These are phyloP conservation scores for Lyophyllum shimeji DNA, from an alignment of 768 basidiomycete genomes.

Conservation along the genomic window DNA sequence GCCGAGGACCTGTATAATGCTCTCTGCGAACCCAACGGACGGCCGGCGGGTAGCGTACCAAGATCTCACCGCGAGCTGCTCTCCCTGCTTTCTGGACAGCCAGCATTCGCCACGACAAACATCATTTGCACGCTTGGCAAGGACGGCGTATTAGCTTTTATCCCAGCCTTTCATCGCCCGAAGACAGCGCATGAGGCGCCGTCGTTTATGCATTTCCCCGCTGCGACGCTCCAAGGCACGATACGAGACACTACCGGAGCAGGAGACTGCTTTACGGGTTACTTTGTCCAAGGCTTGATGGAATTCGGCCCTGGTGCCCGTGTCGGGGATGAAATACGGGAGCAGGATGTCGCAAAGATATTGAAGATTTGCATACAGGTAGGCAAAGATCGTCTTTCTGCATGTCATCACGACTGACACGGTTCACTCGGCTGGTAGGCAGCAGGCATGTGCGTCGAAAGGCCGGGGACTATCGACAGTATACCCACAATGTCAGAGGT, in stretches of 20 bases:
- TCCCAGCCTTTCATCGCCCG: slow-evolving; percentile 28
- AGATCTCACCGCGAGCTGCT: slow-evolving; percentile 15
- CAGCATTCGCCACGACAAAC: slow-evolving; percentile 35
- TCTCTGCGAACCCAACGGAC: slow-evolving; percentile 12
- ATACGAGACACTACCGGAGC: slow-evolving; percentile 60
- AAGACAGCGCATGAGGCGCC: slow-evolving; percentile 16
- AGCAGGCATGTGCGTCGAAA: slow-evolving; percentile 62
- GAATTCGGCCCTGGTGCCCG: slow-evolving; percentile 25
- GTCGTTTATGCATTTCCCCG: slow-evolving; percentile 41
- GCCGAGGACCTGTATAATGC: slow-evolving; percentile 34
- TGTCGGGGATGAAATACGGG: slow-evolving; percentile 25
- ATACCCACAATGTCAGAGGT: slow-evolving; percentile 46
- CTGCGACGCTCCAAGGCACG: slow-evolving; percentile 39
- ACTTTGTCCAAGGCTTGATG: slow-evolving; percentile 59
- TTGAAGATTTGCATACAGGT: slow-evolving; percentile 45
- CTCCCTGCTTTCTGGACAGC: slow-evolving; percentile 18
- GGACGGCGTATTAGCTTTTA: slow-evolving; percentile 45
- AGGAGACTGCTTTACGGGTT: slow-evolving; percentile 65
- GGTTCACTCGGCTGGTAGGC: slow-evolving; percentile 35
- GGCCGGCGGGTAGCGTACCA: slow-evolving; percentile 10
- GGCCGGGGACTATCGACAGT: slow-evolving; percentile 56
- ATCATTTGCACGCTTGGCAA: slow-evolving; percentile 60
- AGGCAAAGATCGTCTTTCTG: background rate
- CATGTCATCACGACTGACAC: background rate
- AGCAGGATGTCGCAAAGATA: slow-evolving; percentile 31